These are phyloP conservation scores for Umbelopsis vinacea DNA, from an alignment of 192 early-diverging fungal species.

Conservation along the genomic window DNA sequence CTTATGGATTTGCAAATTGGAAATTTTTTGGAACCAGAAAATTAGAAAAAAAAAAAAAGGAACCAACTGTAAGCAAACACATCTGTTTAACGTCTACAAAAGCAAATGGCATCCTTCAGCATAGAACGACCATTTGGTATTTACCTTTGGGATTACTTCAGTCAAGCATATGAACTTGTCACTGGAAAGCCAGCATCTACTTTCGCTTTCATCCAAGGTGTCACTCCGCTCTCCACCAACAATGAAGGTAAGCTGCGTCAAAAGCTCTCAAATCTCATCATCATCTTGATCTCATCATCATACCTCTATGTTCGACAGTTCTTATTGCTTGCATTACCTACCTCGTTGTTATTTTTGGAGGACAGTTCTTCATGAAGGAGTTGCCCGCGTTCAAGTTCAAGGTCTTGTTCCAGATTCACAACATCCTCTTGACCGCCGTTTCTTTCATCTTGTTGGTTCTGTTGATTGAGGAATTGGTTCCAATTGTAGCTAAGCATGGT, in stretches of 20 bases:
- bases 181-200: constrained; percentile 47
- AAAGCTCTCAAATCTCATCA: not conserved
- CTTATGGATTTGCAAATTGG: no score
- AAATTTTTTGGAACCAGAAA: not conserved
- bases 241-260: constrained; percentile 45
- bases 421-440: constrained; percentile 71
- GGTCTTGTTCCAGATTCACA: constrained; percentile 78
- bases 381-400: constrained; percentile 72
- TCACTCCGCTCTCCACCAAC: constrained; percentile 55
- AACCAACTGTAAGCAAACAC: not conserved
- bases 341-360: constrained; percentile 80
- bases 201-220: constrained; percentile 51
- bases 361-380: constrained; percentile 70
- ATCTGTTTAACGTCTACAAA: constrained; percentile 1
- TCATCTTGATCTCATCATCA: not conserved
- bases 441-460: constrained; percentile 73
- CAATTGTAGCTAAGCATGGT: constrained; percentile 71
- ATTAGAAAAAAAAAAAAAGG: not conserved
- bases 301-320: constrained; percentile 35
- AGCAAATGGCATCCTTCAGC: constrained; percentile 41
- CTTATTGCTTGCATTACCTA: constrained; percentile 60
- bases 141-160: constrained; percentile 52
- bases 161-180: constrained; percentile 40
- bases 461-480: constrained; percentile 77
- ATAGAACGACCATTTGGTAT: constrained; percentile 58